Evolutionary conservation across 192 early-diverging fungal species (phyloP).

Genomic region (Backusella australiensis): DNA sequence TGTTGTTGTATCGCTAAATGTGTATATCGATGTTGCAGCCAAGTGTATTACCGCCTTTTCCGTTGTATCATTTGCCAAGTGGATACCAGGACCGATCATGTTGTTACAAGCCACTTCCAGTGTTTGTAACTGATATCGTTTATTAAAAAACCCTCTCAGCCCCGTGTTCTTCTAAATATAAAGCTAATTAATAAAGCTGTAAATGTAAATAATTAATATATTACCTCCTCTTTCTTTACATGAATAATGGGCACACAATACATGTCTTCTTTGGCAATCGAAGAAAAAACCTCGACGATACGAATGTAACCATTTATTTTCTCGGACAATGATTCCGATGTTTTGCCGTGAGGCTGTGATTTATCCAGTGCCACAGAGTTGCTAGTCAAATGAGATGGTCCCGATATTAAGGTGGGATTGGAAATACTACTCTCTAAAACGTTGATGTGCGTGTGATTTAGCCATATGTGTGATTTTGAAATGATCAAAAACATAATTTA

Average conservation of each 20-base stretch:
- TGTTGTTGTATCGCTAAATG: background rate
- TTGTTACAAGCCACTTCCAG: background rate
- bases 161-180: background rate
- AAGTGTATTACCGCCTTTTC: background rate
- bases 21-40: background rate
- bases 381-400: background rate
- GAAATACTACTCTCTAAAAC: background rate
- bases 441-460: background rate
- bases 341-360: background rate
- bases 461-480: background rate
- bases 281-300: background rate
- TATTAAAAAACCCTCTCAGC: background rate
- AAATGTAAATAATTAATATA: background rate
- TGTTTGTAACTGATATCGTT: background rate
- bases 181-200: background rate
- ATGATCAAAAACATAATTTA: background rate
- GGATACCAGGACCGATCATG: background rate
- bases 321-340: background rate
- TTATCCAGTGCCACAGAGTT: background rate
- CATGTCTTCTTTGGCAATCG: background rate
- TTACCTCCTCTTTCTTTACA: background rate
- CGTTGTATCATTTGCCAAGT: background rate
- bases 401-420: background rate
- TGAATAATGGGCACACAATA: background rate
- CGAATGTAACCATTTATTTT: background rate